Base-by-base conservation (phyloP, 805 yeast species). In the Kluyveromyces lactis region DNA sequence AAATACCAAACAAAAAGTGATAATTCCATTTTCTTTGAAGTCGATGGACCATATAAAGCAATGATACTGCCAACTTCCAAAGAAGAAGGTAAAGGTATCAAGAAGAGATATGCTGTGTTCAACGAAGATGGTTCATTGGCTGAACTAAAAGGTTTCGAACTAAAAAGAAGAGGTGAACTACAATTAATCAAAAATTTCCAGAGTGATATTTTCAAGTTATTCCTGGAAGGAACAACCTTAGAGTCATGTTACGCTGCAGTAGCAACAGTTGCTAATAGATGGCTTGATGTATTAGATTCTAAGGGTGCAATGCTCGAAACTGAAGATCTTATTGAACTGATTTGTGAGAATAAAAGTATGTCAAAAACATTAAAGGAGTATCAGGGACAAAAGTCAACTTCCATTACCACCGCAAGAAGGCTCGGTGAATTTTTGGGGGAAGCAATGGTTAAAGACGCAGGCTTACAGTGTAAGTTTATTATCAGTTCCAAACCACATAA, bases 1-100 rank as follows among this genome's bases (percentile, higher is more conserved):
- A 75, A 73, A 49, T 92, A 90, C 62, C 77, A 80, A 40, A 81
- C 87, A 0, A 73, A 73, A 36, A 79, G 90, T 16, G 98, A 92
- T 53, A 92, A 92, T 60, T 83, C 96, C 12, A 92, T 92, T 62
- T 90, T 90, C 64, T 92, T 92, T 50, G 99, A 92, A 58, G 96
- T 94, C 15, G 99, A 92, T 66, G 99, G 99, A 9, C 99, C 99
- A 1, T 92, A 92, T 58, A 83, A 79, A 52, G 98, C 98, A 0
- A 92, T 92, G 98, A 76, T 92, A 42, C 70, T 92, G 38, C 99
- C 99, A 4, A 87, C 97, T 0, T 90, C 97, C 0, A 86, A 86
- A 47, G 98, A 92, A 57, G 97, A 94, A 68, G 97, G 95, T 33
- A 89, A 89, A 62, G 96, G 96, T 48, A 71, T 92, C 55, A 92